Evolutionary conservation across 1,139 yeast species (phyloP).

Genomic region (Debaryomycetaceae sp.): DNA sequence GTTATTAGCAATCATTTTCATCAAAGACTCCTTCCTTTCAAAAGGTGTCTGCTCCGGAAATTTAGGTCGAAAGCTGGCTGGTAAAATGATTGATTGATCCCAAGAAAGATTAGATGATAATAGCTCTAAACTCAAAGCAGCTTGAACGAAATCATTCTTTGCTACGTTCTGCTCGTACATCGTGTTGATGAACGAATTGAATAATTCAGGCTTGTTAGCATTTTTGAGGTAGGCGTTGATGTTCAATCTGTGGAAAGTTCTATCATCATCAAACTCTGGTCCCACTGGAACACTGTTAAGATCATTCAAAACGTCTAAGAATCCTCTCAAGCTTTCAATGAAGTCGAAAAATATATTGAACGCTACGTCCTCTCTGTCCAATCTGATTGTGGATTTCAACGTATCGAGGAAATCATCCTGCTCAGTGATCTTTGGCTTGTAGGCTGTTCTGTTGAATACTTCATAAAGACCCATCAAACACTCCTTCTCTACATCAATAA

Average conservation of each 20-base stretch:
- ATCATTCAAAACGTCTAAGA: conserved; percentile 64
- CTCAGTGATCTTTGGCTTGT: conserved; percentile 55
- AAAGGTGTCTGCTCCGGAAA: conserved; percentile 79
- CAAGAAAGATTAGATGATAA: conserved; percentile 77
- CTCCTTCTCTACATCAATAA: conserved; percentile 62
- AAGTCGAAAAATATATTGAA: conserved; percentile 50
- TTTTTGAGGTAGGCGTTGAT: conserved; percentile 75
- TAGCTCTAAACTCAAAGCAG: conserved; percentile 76
- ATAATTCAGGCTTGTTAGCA: conserved; percentile 76
- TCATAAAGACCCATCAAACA: conserved; percentile 62
- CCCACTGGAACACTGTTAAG: conserved; percentile 75
- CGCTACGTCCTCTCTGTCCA: conserved; percentile 69
- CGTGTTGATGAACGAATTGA: conserved; percentile 72
- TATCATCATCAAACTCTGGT: conserved; percentile 81
- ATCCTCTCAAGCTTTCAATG: conserved; percentile 57
- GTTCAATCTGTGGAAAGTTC: conserved; percentile 76
- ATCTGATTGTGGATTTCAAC: conserved; percentile 48
- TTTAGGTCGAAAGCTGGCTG: conserved; percentile 61
- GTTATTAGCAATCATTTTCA: conserved; percentile 68
- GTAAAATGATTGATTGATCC: conserved; percentile 59
- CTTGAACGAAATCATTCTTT: conserved; percentile 70
- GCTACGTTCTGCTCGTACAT: conserved; percentile 64
- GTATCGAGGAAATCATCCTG: conserved; percentile 52
- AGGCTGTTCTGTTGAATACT: conserved; percentile 55
- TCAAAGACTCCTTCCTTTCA: conserved; percentile 74